phyloP scores from a whole-genome alignment of 768 basidiomycete species.

The Boletus bicolor region DNA sequence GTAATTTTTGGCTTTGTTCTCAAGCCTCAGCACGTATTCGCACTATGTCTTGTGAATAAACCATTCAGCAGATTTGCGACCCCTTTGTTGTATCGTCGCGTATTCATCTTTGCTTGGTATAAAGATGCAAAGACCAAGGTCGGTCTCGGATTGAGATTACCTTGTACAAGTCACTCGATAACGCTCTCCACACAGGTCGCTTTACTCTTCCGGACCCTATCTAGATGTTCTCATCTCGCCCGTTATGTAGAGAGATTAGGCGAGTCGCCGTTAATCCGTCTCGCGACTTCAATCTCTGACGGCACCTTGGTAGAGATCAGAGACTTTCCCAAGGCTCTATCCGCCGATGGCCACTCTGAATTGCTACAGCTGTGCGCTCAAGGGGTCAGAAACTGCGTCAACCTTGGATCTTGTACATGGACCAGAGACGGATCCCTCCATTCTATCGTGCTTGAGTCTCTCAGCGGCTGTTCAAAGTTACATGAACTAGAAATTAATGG shows the following conservation, averaged over 20 bases:
- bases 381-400: slow-evolving; percentile 59
- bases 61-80: slow-evolving; percentile 50
- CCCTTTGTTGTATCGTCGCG: slow-evolving; percentile 52
- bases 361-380: slow-evolving; percentile 40
- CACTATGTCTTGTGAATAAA: slow-evolving; percentile 55
- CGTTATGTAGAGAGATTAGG: slow-evolving; percentile 56
- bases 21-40: slow-evolving; percentile 50
- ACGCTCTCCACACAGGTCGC: slow-evolving; percentile 42
- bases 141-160: slow-evolving; percentile 3
- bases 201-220: slow-evolving; percentile 60
- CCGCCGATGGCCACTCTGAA: slow-evolving; percentile 29
- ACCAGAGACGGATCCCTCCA: slow-evolving; percentile 75
- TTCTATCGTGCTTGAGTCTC: slow-evolving; percentile 52
- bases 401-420: slow-evolving; percentile 67
- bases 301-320: slow-evolving; percentile 52
- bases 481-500: slow-evolving; percentile 72
- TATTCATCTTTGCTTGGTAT: slow-evolving; percentile 71
- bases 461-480: slow-evolving; percentile 42
- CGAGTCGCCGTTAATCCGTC: slow-evolving; percentile 28
- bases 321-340: slow-evolving; percentile 61
- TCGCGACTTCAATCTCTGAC: slow-evolving; percentile 1
- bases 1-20: slow-evolving; percentile 49
- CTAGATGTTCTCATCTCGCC: slow-evolving; percentile 53
- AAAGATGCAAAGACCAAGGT: slow-evolving; percentile 62
- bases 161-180: neutral